Percentiles rank a stretch among this genome's conserved stretches.
These are phyloP conservation scores for Lentinula edodes DNA, from an alignment of 768 basidiomycete genomes.

Conservation along the genomic window DNA sequence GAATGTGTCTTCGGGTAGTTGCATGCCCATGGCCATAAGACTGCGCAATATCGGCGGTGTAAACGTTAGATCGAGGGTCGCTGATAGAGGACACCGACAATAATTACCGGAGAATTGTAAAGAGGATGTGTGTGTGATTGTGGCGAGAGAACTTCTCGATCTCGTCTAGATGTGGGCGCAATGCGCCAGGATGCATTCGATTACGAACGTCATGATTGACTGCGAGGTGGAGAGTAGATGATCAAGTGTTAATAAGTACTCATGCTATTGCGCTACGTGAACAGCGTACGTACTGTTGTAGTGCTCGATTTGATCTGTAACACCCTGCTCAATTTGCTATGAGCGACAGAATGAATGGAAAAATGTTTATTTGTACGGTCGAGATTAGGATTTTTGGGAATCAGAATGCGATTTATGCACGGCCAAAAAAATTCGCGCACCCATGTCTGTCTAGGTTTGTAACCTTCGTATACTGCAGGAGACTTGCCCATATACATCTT, in stretches of 20 bases:
- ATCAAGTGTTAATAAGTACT: too few relatives aligned
- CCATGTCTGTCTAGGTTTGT: conserved; percentile 51
- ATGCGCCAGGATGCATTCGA: conserved; percentile 40
- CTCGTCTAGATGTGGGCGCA: conserved; percentile 49
- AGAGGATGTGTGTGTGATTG: conserved; percentile 47
- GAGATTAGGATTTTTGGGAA: too few relatives aligned
- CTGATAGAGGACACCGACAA: too few relatives aligned
- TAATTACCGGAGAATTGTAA: conserved; percentile 38
- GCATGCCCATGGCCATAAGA: conserved; percentile 45
- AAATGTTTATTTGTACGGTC: too few relatives aligned
- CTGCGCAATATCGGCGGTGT: conserved; percentile 18
- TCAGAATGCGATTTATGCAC: too few relatives aligned
- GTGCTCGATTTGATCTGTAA: conserved; percentile 57
- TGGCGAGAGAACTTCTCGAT: conserved; percentile 43
- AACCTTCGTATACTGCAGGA: conserved; percentile 48
- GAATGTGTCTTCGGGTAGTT: conserved; percentile 48
- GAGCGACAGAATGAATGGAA: not conserved
- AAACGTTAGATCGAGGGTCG: not conserved
- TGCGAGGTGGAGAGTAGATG: conserved; percentile 13
- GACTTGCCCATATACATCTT: conserved; percentile 31
- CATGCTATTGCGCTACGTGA: not conserved
- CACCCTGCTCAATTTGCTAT: conserved; percentile 60
- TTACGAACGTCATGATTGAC: conserved; percentile 47
- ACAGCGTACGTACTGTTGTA: conserved; percentile 45
- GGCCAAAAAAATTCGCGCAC: conserved; percentile 22